phyloP scores from a whole-genome alignment of 208 protist species.

The Porcisia deanei region DNA sequence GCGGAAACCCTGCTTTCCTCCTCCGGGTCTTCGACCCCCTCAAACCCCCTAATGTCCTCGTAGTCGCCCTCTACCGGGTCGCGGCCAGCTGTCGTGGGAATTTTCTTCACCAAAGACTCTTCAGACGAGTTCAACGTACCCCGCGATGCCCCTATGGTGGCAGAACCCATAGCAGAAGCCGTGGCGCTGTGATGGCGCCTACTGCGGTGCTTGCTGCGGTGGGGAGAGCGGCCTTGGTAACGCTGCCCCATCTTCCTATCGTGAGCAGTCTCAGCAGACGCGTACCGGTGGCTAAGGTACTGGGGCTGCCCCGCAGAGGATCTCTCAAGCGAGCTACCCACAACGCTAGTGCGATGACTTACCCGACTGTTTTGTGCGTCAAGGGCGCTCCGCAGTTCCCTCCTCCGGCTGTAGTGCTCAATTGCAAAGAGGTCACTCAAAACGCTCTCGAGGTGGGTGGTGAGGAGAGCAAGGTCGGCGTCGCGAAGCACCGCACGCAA shows the following conservation, averaged over 20 bases:
- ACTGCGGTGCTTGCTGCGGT: not conserved
- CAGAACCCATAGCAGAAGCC: not conserved
- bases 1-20: constrained; percentile 5
- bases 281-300: constrained; percentile 11
- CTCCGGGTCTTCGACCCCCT: constrained; percentile 27
- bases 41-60: constrained; percentile 27
- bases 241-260: not conserved
- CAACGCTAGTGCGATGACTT: not conserved
- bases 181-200: not conserved
- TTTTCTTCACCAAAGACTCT: constrained; percentile 9
- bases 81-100: not conserved
- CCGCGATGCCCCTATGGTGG: not conserved
- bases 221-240: not conserved
- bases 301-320: not conserved
- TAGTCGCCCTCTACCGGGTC: constrained; percentile 27
- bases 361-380: not conserved
- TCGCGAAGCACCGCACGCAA: constrained; percentile 49
- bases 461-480: constrained; percentile 68
- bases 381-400: not conserved
- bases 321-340: not conserved
- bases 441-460: constrained; percentile 69
- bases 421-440: constrained; percentile 79
- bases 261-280: not conserved
- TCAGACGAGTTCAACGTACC: not conserved
- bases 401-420: constrained; percentile 56